These are phyloP conservation scores for Plenodomus lindquistii DNA, from an alignment of 2,329 filamentous ascomycete species.

Conservation along the genomic window DNA sequence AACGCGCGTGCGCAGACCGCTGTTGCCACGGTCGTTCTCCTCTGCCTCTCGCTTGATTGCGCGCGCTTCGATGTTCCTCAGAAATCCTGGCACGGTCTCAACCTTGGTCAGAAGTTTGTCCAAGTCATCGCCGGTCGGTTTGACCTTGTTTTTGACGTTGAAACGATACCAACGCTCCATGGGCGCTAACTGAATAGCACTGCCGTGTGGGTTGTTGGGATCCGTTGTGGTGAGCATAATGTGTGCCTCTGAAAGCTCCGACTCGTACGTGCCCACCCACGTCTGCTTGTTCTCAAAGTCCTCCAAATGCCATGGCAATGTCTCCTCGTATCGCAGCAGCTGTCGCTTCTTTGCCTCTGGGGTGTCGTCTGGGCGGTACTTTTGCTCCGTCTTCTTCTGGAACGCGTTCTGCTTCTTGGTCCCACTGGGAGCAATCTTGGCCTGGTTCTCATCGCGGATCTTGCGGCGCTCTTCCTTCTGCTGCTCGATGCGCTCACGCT, in stretches of 20 bases:
- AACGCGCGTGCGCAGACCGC: conserved; percentile 34
- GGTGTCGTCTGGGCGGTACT: conserved; percentile 78
- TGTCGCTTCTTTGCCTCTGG: conserved; percentile 70
- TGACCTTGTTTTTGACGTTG: conserved; percentile 72
- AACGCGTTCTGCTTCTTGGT: conserved; percentile 67
- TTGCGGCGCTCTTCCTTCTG: conserved; percentile 78
- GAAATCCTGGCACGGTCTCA: conserved; percentile 80
- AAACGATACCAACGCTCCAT: conserved; percentile 97
- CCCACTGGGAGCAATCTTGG: conserved; percentile 86
- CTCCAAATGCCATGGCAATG: conserved; percentile 93
- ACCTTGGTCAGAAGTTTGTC: conserved; percentile 77
- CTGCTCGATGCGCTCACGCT: conserved; percentile 61
- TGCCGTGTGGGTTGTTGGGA: conserved; percentile 55
- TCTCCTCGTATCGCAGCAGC: conserved; percentile 83
- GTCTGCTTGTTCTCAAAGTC: conserved; percentile 95
- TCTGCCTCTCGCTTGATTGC: conserved; percentile 30
- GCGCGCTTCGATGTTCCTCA: conserved; percentile 47
- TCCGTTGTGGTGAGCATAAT: conserved; percentile 73
- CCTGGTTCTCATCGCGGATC: conserved; percentile 82
- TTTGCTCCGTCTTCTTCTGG: conserved; percentile 82
- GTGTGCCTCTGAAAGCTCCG: conserved; percentile 78
- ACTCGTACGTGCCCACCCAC: conserved; percentile 91
- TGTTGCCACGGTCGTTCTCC: conserved; percentile 1
- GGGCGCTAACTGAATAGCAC: conserved; percentile 77
- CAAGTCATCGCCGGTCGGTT: conserved; percentile 82